Base-by-base conservation (phyloP, 352 stramenopile species). In the Pythium sukuiense region DNA sequence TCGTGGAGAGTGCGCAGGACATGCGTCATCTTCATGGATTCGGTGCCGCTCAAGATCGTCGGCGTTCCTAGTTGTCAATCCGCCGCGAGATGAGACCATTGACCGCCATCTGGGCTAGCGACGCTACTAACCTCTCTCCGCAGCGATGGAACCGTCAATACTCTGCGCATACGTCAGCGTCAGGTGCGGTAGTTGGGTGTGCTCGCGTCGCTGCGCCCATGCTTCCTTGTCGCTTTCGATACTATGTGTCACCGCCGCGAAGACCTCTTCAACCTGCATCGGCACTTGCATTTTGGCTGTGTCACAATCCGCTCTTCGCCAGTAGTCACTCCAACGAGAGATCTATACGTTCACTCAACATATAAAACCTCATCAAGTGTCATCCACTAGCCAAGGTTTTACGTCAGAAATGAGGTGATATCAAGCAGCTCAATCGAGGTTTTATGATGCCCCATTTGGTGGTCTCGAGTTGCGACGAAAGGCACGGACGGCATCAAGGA, bases 121-220 rank as follows among this genome's bases (percentile, higher is more conserved):
- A 33, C 39, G 1, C 20, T 13, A 59, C 60, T 8, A 53, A 89
- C 87, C 87, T 76, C 78, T 76, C 57, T 85, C 61, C 3, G 76
- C 80, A 2, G 88, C 62, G 37, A 97, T 85, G 4, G 81, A 95
- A 1, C 90, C 90, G 55, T 97, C 90, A 11, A 97, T 86, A 60
- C 90, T 97, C 62, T 97, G 90, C 43, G 90, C 90, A 59, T 96
- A 97, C 12, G 88, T 95, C 18, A 97, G 69, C 41, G 89, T 97
- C 45, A 96, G 64, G 30, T 87, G 83, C 3, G 85, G 81, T 46
- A 74, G 48, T 8, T 6, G 16, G 3, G 14, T 20, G 24, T 61
- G 57, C 24, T 67, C 53, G n/a, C 39, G 50, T 37, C 39, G 26
- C 2, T 27, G 53, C 20, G 58, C 61, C 76, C 71, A 77, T 13